These are phyloP conservation scores for Pezicula rhizophila DNA, from an alignment of 2,329 filamentous ascomycete genomes.

Conservation along the genomic window DNA sequence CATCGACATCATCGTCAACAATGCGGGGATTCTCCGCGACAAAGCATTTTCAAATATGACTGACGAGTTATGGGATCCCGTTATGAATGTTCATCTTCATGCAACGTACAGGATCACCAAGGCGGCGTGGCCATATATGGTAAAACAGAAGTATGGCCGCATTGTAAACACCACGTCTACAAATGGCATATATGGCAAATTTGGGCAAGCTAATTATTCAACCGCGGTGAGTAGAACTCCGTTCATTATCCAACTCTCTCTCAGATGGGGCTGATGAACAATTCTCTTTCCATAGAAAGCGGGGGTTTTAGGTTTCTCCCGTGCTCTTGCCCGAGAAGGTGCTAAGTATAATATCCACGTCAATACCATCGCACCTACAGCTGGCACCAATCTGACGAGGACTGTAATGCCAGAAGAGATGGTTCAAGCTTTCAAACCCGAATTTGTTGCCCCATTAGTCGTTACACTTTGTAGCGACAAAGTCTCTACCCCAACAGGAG, in stretches of 20 bases:
- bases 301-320: conserved; percentile 86
- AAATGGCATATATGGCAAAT: conserved; percentile 85
- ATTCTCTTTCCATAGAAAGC: conserved; percentile 53
- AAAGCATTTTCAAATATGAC: conserved; percentile 83
- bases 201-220: conserved; percentile 91
- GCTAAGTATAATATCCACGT: conserved; percentile 90
- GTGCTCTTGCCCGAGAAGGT: conserved; percentile 92
- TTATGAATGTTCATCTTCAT: conserved; percentile 81
- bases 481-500: conserved; percentile 58
- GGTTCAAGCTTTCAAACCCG: conserved; percentile 52
- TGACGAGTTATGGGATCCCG: conserved; percentile 87
- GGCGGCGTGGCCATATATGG: conserved; percentile 90
- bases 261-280: not conserved
- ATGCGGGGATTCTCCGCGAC: conserved; percentile 64
- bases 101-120: conserved; percentile 88
- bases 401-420: conserved; percentile 90
- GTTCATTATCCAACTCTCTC: too few relatives aligned
- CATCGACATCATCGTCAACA: conserved; percentile 90
- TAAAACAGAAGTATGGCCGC: conserved; percentile 93
- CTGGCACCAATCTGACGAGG: conserved; percentile 85
- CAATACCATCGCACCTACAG: conserved; percentile 92
- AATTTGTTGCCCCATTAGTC: conserved; percentile 88
- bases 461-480: conserved; percentile 79
- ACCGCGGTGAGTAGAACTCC: conserved; percentile 43
- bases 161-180: conserved; percentile 91